Percentiles rank a stretch among this genome's conserved stretches.
Conservation (phyloP, 495 filamentous ascomycete species). For the Hyaloscypha bicolor region DNA sequence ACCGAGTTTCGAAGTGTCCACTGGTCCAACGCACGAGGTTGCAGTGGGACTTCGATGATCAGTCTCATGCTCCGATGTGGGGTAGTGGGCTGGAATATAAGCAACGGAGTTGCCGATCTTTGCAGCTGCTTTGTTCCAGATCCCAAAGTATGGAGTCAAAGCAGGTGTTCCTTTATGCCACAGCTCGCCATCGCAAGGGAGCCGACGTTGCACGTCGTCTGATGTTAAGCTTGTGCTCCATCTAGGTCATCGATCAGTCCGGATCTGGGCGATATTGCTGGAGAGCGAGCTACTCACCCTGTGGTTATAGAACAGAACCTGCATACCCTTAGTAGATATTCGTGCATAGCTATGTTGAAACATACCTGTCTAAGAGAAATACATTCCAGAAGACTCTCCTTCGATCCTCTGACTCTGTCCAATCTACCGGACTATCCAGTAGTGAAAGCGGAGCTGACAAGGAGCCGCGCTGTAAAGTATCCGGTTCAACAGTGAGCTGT, state of each 20-base stretch:
- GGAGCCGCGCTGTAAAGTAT: constrained; percentile 28
- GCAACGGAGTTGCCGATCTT: constrained; percentile 41
- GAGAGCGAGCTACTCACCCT: constrained; percentile 8
- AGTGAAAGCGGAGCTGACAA: constrained; percentile 32
- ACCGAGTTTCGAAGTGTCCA: constrained; percentile 41
- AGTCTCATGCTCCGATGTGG: constrained; percentile 17
- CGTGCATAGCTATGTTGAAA: constrained; percentile 32
- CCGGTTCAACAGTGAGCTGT: constrained; percentile 39
- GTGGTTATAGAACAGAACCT: constrained; percentile 10
- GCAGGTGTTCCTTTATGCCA: constrained; percentile 39
- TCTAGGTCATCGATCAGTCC: constrained; percentile 17
- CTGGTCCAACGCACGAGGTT: constrained; percentile 21
- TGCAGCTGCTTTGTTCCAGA: constrained; percentile 42
- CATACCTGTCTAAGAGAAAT: constrained; percentile 43
- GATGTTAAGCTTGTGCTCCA: constrained; percentile 47
- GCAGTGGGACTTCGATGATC: constrained; percentile 9
- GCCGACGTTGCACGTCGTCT: constrained; percentile 42
- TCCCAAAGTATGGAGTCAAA: constrained; percentile 44
- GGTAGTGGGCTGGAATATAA: constrained; percentile 28
- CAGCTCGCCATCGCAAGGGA: constrained; percentile 42
- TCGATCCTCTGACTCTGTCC: constrained; percentile 43
- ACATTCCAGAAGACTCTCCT: constrained; percentile 46
- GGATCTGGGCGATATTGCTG: background rate
- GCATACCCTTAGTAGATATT: constrained; percentile 20
- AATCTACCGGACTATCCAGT: constrained; percentile 32